These are phyloP conservation scores for Mucor sp. DNA, from an alignment of 371 early-diverging fungal species.

Conservation along the genomic window DNA sequence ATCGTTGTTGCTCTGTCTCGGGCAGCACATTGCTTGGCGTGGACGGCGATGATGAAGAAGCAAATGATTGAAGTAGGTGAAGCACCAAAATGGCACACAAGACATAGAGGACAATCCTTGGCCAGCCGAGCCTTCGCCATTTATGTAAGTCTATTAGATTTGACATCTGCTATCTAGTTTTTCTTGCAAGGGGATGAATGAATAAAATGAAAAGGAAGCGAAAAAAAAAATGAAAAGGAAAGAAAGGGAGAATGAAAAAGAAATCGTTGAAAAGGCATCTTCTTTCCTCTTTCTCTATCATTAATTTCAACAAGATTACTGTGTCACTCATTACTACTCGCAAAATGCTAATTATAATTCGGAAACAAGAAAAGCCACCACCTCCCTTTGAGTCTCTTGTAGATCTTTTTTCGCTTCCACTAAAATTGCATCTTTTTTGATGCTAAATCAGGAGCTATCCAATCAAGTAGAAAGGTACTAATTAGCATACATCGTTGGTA, in stretches of 20 bases:
- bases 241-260: not conserved
- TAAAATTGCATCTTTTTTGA: not conserved
- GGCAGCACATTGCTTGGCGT: not conserved
- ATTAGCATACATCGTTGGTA: not conserved
- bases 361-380: not conserved
- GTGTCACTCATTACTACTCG: not conserved
- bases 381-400: not conserved
- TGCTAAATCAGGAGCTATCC: not conserved
- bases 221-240: not conserved
- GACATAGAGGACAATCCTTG: constrained; percentile 12
- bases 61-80: constrained; percentile 12
- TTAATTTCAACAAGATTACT: not conserved
- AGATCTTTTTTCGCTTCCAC: not conserved
- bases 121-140: constrained; percentile 18
- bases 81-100: constrained; percentile 1
- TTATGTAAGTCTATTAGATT: constrained; percentile 9
- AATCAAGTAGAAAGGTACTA: not conserved
- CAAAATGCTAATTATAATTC: not conserved
- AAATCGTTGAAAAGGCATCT: constrained; percentile 4
- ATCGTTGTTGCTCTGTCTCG: not conserved
- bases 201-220: not conserved
- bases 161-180: not conserved
- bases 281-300: constrained; percentile 2
- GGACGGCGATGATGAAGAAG: not conserved
- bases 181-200: not conserved